Evolutionary conservation across 139 green algal species (phyloP), one percentile per base, ranked within the genome.

Genomic region (Nannochloris sp.): DNA sequence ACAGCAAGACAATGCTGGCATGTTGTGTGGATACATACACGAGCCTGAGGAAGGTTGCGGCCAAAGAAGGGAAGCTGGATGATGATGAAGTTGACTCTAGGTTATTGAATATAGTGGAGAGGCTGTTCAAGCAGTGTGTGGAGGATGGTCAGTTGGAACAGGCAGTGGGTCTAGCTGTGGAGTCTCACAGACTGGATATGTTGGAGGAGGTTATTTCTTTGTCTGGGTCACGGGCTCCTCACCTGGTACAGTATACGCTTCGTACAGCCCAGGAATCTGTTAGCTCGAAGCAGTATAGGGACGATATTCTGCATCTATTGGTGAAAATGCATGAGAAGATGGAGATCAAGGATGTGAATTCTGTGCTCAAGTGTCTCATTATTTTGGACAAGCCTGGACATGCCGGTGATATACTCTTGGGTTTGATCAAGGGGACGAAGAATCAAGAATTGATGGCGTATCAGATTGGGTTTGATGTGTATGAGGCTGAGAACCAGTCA

Each of bases 21-120:
- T 85, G 91, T 29, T 95, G 87, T 69, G 83, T 98, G 63, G 93
- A 99, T 82, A 73, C 85, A 62, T 99, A 98, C 76, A 85, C 96
- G 44, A 82, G 80, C 57, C 62, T 78, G 64, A 77, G 85, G 1
- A 56, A 79, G 6, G 79, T 77, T 11, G 44, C 69, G 59, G 64
- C 70, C 2, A 69, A 79, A 48, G 65, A 69, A 49, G 59, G 49
- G 14, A 56, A 57, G 36, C 40, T 50, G 14, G 76, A 77, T 6
- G 72, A 68, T 30, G 63, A 69, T 3, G 13, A 10, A 17, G 82
- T 96, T 9, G 93, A 98, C 68, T 55, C 74, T 2, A 79, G 92
- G 14, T 80, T 99, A 14, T 78, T 80, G 11, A 69, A 81, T 16
- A 90, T 98, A 33, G 93, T 98, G 53, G 89, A 99, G 72, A 73